Evolutionary conservation across 2,329 filamentous ascomycete species (phyloP).

Genomic region (Lasiodiplodia citricola): DNA sequence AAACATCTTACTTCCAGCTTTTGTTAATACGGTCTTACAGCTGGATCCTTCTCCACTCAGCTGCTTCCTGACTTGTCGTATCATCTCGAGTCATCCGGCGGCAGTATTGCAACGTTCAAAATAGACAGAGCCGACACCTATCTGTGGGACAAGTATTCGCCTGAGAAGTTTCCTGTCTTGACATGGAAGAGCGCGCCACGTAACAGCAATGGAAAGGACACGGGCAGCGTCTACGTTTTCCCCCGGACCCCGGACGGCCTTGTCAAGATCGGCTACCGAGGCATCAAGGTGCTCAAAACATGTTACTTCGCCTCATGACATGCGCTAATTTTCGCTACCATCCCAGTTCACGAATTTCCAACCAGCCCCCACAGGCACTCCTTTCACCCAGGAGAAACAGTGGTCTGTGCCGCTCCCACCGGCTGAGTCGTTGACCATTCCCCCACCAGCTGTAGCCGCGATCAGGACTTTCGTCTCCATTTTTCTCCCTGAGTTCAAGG

Average conservation of each 20-base stretch:
- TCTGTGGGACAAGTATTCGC: neutral
- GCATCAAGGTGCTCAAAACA: neutral
- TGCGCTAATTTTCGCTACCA: neutral
- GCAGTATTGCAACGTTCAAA: neutral
- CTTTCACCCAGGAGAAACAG: neutral
- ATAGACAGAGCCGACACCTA: neutral
- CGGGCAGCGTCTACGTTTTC: constrained; percentile 2
- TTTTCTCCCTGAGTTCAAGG: constrained; percentile 1
- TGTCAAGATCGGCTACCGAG: constrained; percentile 1
- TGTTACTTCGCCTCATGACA: no score
- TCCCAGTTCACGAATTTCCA: constrained; percentile 6
- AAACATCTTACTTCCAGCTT: neutral
- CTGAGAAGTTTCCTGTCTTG: neutral
- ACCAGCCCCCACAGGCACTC: neutral
- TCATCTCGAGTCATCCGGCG: neutral
- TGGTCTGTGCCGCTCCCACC: constrained; percentile 2
- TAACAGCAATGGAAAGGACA: neutral
- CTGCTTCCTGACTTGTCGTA: neutral
- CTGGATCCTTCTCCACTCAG: neutral
- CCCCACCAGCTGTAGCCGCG: neutral
- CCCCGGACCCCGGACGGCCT: neutral
- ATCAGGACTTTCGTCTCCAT: neutral
- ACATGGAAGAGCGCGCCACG: neutral
- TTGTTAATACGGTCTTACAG: neutral
- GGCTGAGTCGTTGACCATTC: neutral